Percentiles rank a stretch among this genome's conserved stretches.
Conservation (phyloP, 2,329 filamentous ascomycete species). For the Diplodia intermedia region DNA sequence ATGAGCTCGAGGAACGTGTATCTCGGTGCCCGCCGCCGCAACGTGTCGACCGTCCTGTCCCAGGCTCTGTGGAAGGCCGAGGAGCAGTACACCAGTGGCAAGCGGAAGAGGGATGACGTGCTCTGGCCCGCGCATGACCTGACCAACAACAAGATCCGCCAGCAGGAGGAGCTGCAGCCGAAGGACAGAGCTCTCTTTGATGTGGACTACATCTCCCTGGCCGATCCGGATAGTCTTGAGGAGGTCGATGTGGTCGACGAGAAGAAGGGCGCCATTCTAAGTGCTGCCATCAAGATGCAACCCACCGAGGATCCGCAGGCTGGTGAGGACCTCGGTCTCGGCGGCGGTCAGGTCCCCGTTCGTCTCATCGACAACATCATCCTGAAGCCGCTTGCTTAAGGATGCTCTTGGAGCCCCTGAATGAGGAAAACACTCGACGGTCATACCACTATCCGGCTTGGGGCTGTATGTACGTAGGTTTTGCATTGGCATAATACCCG, state of each 20-base stretch:
- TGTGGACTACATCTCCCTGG: conserved; percentile 90
- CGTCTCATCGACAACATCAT: conserved; percentile 95
- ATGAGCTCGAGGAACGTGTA: conserved; percentile 95
- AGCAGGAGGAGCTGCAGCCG: conserved; percentile 68
- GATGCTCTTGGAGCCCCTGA: neutral
- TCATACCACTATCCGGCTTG: neutral
- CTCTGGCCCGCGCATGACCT: conserved; percentile 73
- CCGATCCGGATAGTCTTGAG: conserved; percentile 82
- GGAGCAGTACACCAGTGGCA: conserved; percentile 64
- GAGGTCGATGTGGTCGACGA: conserved; percentile 77
- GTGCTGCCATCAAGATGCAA: conserved; percentile 88
- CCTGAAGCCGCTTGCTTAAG: conserved; percentile 40
- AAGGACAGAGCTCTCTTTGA: conserved; percentile 74
- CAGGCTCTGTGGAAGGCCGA: conserved; percentile 75
- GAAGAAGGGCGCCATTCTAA: conserved; percentile 78
- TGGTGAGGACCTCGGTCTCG: conserved; percentile 74
- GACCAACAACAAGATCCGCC: conserved; percentile 60
- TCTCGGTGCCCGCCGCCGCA: conserved; percentile 76
- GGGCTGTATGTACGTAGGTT: neutral
- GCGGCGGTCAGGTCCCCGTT: conserved; percentile 76
- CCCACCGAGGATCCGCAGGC: conserved; percentile 73
- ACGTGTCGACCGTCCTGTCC: conserved; percentile 74
- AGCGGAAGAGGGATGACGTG: conserved; percentile 68
- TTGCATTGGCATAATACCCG: neutral
- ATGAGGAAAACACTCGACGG: neutral